Evolutionary conservation across 805 yeast species (phyloP).

Genomic region (Ogataea corticis): DNA sequence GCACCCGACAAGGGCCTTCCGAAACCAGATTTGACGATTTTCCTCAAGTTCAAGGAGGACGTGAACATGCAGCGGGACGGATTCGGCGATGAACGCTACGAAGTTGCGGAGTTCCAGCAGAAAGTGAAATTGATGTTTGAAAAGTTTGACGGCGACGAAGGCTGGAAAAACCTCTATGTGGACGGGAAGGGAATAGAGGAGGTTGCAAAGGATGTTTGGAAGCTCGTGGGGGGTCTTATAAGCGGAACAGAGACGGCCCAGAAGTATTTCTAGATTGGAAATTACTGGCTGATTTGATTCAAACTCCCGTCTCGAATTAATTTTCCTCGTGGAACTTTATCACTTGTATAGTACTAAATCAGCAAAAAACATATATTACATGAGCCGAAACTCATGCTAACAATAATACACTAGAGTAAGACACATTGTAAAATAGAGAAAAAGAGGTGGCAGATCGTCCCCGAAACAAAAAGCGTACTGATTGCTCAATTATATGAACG

Average conservation of each 20-base stretch:
- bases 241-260: constrained; percentile 20
- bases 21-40: constrained; percentile 80
- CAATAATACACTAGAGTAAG: constrained; percentile 12
- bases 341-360: background rate
- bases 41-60: constrained; percentile 59
- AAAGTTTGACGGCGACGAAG: constrained; percentile 30
- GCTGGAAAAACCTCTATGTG: constrained; percentile 57
- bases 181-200: constrained; percentile 56
- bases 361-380: too few species aligned
- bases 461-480: background rate
- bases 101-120: constrained; percentile 69
- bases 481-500: constrained; percentile 27
- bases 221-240: constrained; percentile 17
- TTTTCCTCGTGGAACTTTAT: too few species aligned
- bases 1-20: constrained; percentile 84
- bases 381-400: background rate
- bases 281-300: too few species aligned
- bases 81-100: constrained; percentile 95
- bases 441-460: background rate
- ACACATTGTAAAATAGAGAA: constrained; percentile 2
- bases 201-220: constrained; percentile 52
- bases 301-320: too few species aligned
- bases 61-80: constrained; percentile 61
- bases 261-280: constrained; percentile 11
- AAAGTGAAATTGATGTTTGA: constrained; percentile 65